Base-by-base conservation (phyloP, 371 early-diverging fungal genomes). In the Sporodiniella umbellata region DNA sequence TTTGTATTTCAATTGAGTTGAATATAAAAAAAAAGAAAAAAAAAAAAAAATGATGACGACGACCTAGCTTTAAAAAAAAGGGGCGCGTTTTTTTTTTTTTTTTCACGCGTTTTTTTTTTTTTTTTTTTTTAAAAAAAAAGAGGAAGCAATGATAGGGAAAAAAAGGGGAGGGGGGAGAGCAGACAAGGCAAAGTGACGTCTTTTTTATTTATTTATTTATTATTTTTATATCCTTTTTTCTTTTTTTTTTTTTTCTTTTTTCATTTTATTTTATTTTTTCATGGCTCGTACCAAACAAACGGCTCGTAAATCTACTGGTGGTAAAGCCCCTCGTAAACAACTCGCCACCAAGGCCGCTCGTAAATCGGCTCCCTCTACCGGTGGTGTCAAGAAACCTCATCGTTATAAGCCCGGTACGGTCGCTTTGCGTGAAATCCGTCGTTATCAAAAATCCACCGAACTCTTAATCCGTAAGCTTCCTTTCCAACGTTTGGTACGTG, bases 341-440 rank as follows among this genome's bases (percentile, higher is more conserved):
- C 71, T 92, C 42, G 87, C 88, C 52, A 85, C 89, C 51, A 90
- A 90, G 76, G 86, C 90, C 35, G 94, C 96, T 21, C 87, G 93
- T 69, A 94, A 93, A 72, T 73, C 88, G 42, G 84, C 89, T 22
- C 84, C 87, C 59, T 78, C 86, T 35, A 75, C 81, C 53, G 69
- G 79, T 68, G 80, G 80, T 61, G 80, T 81, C 66, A 89, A 88
- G 79, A 89, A 87, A 78, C 86, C 87, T 50, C 88, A 87, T 67
- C 80, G 90, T 62, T 93, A 89, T 72, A 84, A 73, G 64, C 87
- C 87, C 51, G 86, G 87, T 72, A 92, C 90, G 51, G 93, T 96
- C 56, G 96, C 96, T 42, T 84, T 96, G 49, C 86, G 93, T 70
- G 96, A 98, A 78, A 97, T 98, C 63, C 88, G 98, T 80, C 90